These are phyloP conservation scores for Artemisia argyi DNA, from an alignment of 129 eudicot genomes.

Conservation along the genomic window DNA sequence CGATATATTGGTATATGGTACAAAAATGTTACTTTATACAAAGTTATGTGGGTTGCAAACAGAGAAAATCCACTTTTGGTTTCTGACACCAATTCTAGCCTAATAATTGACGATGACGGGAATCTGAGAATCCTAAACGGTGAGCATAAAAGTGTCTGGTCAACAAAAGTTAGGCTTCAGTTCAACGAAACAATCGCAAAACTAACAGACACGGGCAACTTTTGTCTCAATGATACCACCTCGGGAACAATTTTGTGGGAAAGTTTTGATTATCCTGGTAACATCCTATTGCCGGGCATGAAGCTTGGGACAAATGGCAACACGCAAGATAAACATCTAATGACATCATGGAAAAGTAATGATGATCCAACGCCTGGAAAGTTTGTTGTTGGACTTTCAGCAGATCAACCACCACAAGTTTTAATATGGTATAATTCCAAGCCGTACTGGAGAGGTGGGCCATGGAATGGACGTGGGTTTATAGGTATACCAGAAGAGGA, in stretches of 20 bases:
- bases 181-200: conserved; percentile 9
- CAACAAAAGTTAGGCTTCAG: conserved; percentile 17
- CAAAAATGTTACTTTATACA: neutral
- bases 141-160: conserved; percentile 16
- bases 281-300: conserved; percentile 30
- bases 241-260: conserved; percentile 6
- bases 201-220: conserved; percentile 29
- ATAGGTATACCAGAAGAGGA: conserved; percentile 15
- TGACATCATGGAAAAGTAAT: conserved; percentile 27
- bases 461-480: conserved; percentile 28
- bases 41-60: conserved; percentile 27
- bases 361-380: conserved; percentile 5
- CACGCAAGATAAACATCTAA: neutral
- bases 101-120: conserved; percentile 20
- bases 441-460: conserved; percentile 15
- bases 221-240: conserved; percentile 10
- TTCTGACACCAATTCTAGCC: neutral
- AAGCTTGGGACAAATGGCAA: neutral
- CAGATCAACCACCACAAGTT: conserved; percentile 23
- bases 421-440: conserved; percentile 6
- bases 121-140: conserved; percentile 25
- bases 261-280: conserved; percentile 10
- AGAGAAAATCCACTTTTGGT: conserved; percentile 24
- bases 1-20: conserved; percentile 5
- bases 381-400: conserved; percentile 16